Conservation (phyloP, 2,329 filamentous ascomycete genomes). For the Eurotiales sp. region DNA sequence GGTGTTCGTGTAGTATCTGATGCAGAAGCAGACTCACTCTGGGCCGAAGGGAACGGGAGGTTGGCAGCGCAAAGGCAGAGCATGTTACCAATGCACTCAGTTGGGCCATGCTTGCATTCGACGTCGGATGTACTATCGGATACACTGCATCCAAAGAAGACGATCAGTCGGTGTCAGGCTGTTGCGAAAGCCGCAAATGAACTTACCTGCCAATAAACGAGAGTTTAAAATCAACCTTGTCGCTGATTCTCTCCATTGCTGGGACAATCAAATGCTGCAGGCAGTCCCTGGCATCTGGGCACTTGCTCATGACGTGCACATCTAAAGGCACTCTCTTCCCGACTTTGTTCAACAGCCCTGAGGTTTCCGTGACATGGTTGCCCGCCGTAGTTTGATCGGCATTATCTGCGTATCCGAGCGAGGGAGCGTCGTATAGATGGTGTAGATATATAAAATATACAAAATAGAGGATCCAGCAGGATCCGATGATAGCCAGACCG, state of each 20-base stretch:
- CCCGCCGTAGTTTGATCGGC: background rate
- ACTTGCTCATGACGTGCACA: slow-evolving; percentile 96
- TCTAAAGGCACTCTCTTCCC: slow-evolving; percentile 66
- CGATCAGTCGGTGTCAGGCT: too few relatives aligned
- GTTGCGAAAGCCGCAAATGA: too few relatives aligned
- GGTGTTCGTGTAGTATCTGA: slow-evolving; percentile 57
- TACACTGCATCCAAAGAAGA: slow-evolving; percentile 42
- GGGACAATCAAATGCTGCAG: slow-evolving; percentile 77
- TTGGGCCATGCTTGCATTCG: slow-evolving; percentile 81
- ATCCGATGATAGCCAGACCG: slow-evolving; percentile 10
- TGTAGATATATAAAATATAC: slow-evolving; percentile 12
- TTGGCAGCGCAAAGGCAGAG: slow-evolving; percentile 85
- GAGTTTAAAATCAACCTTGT: slow-evolving; percentile 86
- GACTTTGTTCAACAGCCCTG: slow-evolving; percentile 12
- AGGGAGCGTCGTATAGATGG: slow-evolving; percentile 5
- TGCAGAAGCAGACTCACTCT: slow-evolving; percentile 18
- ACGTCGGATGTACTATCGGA: slow-evolving; percentile 74
- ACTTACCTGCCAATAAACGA: slow-evolving; percentile 80
- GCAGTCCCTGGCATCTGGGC: slow-evolving; percentile 84
- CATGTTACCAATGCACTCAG: slow-evolving; percentile 91
- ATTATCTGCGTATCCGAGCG: background rate
- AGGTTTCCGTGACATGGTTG: background rate
- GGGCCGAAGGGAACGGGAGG: slow-evolving; percentile 45
- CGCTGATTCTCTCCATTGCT: slow-evolving; percentile 73
- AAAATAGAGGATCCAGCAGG: slow-evolving; percentile 15